Percentiles rank a stretch among this genome's conserved stretches.
Evolutionary conservation across 352 stramenopile species (phyloP).

Genomic region (Globisporangium cystogenes): DNA sequence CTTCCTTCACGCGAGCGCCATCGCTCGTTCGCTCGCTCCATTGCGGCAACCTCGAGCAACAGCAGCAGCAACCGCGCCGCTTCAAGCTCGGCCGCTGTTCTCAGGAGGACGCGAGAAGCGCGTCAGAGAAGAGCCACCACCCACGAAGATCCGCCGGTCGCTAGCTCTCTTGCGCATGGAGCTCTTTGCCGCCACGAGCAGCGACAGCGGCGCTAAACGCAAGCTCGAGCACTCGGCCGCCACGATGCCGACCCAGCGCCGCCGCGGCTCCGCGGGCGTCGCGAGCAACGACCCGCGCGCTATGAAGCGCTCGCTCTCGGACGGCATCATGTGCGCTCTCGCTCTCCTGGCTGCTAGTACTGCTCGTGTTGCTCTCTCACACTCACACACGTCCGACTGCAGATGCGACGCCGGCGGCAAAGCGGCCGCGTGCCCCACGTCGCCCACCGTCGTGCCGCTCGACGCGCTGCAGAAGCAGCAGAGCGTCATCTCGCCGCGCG

Average conservation of each 20-base stretch:
- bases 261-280: constrained; percentile 28
- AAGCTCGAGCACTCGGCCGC: constrained; percentile 39
- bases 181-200: constrained; percentile 3
- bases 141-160: not conserved
- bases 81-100: constrained; percentile 6
- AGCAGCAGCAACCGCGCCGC: not conserved
- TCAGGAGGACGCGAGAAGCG: constrained; percentile 4
- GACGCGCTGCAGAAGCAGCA: constrained; percentile 18
- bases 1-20: too few relatives aligned
- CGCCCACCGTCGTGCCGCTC: constrained; percentile 14
- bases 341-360: not conserved
- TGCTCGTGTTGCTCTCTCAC: too few relatives aligned
- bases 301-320: constrained; percentile 59
- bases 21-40: not conserved
- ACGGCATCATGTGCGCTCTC: constrained; percentile 60
- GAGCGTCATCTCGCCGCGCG: constrained; percentile 27
- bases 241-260: constrained; percentile 20
- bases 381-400: not conserved
- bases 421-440: constrained; percentile 21
- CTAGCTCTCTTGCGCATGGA: constrained; percentile 3
- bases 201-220: constrained; percentile 31
- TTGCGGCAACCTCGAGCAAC: too few relatives aligned
- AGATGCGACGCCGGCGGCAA: constrained; percentile 5
- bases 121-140: constrained; percentile 1
- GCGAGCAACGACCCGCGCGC: constrained; percentile 13